phyloP scores from a whole-genome alignment of 1,139 yeast species.

The Candida labiduridarum region DNA sequence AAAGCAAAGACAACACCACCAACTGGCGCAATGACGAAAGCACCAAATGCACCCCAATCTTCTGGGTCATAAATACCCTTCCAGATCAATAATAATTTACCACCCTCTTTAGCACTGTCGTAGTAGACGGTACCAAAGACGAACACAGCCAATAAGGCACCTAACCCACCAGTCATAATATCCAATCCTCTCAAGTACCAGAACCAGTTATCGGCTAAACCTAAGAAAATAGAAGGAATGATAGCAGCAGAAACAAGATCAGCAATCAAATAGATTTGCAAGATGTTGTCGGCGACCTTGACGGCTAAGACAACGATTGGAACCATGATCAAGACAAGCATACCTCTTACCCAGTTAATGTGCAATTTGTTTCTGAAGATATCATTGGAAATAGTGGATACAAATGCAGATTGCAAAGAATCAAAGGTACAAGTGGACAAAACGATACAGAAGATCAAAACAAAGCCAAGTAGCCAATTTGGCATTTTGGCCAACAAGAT shows the following conservation, averaged over 20 bases:
- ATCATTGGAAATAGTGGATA: constrained; percentile 87
- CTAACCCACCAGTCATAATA: constrained; percentile 79
- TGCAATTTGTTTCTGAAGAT: constrained; percentile 79
- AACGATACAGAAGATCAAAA: constrained; percentile 69
- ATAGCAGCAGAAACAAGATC: constrained; percentile 87
- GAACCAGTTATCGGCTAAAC: constrained; percentile 62
- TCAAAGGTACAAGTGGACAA: constrained; percentile 90
- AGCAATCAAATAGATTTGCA: constrained; percentile 87
- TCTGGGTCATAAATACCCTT: constrained; percentile 74
- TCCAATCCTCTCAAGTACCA: constrained; percentile 81
- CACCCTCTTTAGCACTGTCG: constrained; percentile 73
- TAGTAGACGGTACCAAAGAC: constrained; percentile 83
- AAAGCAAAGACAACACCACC: constrained; percentile 71
- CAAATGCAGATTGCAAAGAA: constrained; percentile 85
- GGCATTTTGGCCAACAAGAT: constrained; percentile 73
- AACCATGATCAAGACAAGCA: constrained; percentile 75
- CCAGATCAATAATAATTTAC: constrained; percentile 66
- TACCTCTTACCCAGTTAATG: constrained; percentile 64
- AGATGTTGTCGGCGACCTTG: constrained; percentile 75
- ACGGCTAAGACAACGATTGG: constrained; percentile 86
- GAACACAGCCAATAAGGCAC: constrained; percentile 79
- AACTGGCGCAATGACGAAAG: constrained; percentile 87
- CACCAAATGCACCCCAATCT: constrained; percentile 96
- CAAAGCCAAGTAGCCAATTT: constrained; percentile 85
- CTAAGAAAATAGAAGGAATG: constrained; percentile 83